These are phyloP conservation scores for Podospora comata DNA, from an alignment of 495 filamentous ascomycete genomes.

Conservation along the genomic window DNA sequence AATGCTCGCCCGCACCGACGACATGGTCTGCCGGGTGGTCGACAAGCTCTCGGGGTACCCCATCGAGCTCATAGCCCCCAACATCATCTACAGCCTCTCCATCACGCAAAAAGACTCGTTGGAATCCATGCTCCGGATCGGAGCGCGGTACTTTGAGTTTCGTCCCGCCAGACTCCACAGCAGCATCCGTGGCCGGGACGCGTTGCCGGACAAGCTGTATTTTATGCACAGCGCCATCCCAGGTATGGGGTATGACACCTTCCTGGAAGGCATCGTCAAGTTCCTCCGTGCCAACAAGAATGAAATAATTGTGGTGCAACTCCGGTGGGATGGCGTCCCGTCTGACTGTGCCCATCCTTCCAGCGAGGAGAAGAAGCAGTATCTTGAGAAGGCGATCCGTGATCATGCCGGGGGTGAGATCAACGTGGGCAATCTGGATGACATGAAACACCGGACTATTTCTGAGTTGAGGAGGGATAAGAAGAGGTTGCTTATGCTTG, in stretches of 20 bases:
- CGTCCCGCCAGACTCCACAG: conserved; percentile 49
- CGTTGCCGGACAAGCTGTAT: conserved; percentile 47
- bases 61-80: conserved; percentile 43
- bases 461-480: conserved; percentile 38
- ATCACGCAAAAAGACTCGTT: conserved; percentile 55
- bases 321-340: conserved; percentile 54
- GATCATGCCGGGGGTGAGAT: conserved; percentile 29
- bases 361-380: conserved; percentile 41
- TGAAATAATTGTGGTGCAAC: conserved; percentile 52
- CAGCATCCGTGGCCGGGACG: conserved; percentile 31
- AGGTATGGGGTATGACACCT: conserved; percentile 50
- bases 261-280: conserved; percentile 42
- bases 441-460: conserved; percentile 39
- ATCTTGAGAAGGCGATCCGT: conserved; percentile 39
- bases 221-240: conserved; percentile 56
- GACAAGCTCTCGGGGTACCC: conserved; percentile 35
- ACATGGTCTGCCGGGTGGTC: conserved; percentile 30
- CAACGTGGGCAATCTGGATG: conserved; percentile 34
- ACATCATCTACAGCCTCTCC: conserved; percentile 51
- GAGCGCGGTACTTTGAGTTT: conserved; percentile 56
- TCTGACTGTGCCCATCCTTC: conserved; percentile 43
- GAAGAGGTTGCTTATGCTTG: conserved; percentile 49
- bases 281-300: conserved; percentile 45
- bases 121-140: conserved; percentile 44
- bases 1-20: conserved; percentile 32